phyloP scores from a whole-genome alignment of 768 basidiomycete genomes.

The Russula sp. region DNA sequence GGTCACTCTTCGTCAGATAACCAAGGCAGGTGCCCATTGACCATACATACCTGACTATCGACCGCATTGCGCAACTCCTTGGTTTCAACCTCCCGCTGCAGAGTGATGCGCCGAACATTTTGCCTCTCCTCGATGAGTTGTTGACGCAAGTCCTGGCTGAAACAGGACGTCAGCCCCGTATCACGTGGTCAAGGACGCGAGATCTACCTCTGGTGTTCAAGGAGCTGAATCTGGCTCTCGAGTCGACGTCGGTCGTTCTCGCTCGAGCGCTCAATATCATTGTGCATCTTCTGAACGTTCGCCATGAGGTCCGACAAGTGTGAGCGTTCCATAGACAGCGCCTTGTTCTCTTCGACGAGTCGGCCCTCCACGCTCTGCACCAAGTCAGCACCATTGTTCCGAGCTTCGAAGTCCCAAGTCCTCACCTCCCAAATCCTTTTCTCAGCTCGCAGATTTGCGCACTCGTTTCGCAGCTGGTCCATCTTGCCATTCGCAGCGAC shows the following conservation, averaged over 20 bases:
- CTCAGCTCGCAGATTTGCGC: conserved; percentile 85
- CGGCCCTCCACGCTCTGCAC: conserved; percentile 69
- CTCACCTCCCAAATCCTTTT: conserved; percentile 89
- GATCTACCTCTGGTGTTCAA: conserved; percentile 69
- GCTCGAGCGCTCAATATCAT: conserved; percentile 76
- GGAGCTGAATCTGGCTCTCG: conserved; percentile 70
- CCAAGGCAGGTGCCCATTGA: conserved; percentile 12
- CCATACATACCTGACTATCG: conserved; percentile 55
- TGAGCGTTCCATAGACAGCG: conserved; percentile 71
- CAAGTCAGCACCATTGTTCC: background rate
- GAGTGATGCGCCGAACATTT: conserved; percentile 56
- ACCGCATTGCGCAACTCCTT: conserved; percentile 69
- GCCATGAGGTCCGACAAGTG: conserved; percentile 82
- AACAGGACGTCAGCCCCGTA: background rate
- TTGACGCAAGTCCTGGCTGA: conserved; percentile 64
- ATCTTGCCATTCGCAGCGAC: conserved; percentile 50
- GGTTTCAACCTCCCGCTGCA: conserved; percentile 76
- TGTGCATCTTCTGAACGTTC: conserved; percentile 87
- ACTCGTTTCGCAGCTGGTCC: conserved; percentile 80
- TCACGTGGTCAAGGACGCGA: background rate
- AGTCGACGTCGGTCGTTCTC: conserved; percentile 78
- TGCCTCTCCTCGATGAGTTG: conserved; percentile 76
- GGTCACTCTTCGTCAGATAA: background rate
- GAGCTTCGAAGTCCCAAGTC: background rate
- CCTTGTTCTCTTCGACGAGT: conserved; percentile 80